Percentiles rank a stretch among this genome's conserved stretches.
Evolutionary conservation across 805 yeast genomes (phyloP).

Genomic region (Suhomyces emberorum): DNA sequence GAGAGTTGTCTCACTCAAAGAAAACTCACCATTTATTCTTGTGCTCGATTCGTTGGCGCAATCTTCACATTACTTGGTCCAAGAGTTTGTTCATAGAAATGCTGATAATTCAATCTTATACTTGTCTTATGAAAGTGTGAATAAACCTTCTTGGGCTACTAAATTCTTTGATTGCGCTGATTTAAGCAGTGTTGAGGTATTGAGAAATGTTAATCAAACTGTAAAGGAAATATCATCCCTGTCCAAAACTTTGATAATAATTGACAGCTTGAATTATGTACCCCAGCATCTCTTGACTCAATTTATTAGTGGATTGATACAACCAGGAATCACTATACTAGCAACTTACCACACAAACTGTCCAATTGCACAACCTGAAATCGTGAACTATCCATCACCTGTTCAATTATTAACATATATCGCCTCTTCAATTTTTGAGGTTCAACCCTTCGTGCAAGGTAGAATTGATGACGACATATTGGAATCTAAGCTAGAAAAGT

Average conservation of each 20-base stretch:
- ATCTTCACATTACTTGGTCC: conserved; percentile 53
- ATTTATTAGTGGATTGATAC: conserved; percentile 47
- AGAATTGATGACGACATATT: conserved; percentile 47
- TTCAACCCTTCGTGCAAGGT: conserved; percentile 40
- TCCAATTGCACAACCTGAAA: conserved; percentile 38
- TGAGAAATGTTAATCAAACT: conserved; percentile 19
- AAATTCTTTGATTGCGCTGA: conserved; percentile 46
- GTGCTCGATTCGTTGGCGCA: conserved; percentile 70
- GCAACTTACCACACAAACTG: conserved; percentile 36
- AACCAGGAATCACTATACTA: conserved; percentile 28
- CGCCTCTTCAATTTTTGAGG: conserved; percentile 70
- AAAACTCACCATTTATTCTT: conserved; percentile 68
- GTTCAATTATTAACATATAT: conserved; percentile 58
- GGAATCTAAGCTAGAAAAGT: conserved; percentile 33
- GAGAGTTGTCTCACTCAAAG: conserved; percentile 67
- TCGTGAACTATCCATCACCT: conserved; percentile 50
- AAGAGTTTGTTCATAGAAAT: conserved; percentile 52
- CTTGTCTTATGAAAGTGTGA: conserved; percentile 66
- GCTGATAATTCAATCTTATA: conserved; percentile 42
- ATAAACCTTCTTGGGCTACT: conserved; percentile 48
- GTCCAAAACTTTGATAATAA: conserved; percentile 44
- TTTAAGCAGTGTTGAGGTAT: conserved; percentile 15
- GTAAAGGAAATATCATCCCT: conserved; percentile 8
- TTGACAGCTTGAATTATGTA: conserved; percentile 70
- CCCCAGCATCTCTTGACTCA: conserved; percentile 42